Evolutionary conservation across 768 basidiomycete species (phyloP).

Genomic region (Pulveroboletus sp.): DNA sequence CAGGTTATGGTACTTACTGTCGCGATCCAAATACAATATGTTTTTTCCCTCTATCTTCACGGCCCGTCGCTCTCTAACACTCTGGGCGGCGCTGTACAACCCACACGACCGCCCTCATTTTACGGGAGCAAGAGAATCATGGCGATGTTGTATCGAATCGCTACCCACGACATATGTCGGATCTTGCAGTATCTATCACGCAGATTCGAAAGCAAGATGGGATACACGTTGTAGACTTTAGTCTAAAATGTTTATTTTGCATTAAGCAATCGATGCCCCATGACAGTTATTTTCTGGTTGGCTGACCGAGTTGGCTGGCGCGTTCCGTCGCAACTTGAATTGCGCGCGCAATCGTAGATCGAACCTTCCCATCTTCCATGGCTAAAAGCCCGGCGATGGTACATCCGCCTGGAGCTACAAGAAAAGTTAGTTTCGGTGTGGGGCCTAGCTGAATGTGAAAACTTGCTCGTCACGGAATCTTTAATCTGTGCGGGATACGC

Average conservation of each 20-base stretch:
- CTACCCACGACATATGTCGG: conserved; percentile 37
- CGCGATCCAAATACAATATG: conserved; percentile 1
- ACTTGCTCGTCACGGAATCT: conserved; percentile 93
- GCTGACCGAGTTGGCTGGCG: conserved; percentile 82
- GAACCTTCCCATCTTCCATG: conserved; percentile 89
- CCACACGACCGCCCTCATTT: conserved; percentile 94
- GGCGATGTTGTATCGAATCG: conserved; percentile 24
- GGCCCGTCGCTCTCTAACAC: conserved; percentile 80
- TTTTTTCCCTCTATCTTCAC: neutral
- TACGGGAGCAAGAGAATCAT: conserved; percentile 76
- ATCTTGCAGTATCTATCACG: conserved; percentile 24
- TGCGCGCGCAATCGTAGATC: conserved; percentile 91
- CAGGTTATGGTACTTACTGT: conserved; percentile 1
- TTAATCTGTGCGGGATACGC: conserved; percentile 95
- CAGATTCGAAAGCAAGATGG: conserved; percentile 38
- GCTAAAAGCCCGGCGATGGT: conserved; percentile 97
- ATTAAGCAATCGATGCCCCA: neutral
- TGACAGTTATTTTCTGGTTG: conserved; percentile 43
- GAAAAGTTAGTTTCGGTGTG: conserved; percentile 1
- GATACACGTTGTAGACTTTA: conserved; percentile 17
- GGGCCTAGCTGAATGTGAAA: neutral
- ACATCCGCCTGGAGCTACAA: conserved; percentile 90
- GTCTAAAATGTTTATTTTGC: neutral
- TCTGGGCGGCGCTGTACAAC: conserved; percentile 76
- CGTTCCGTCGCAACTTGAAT: conserved; percentile 93